phyloP scores from a whole-genome alignment of 1,284 basidiomycete genomes.

The Fomitopsis palustris region DNA sequence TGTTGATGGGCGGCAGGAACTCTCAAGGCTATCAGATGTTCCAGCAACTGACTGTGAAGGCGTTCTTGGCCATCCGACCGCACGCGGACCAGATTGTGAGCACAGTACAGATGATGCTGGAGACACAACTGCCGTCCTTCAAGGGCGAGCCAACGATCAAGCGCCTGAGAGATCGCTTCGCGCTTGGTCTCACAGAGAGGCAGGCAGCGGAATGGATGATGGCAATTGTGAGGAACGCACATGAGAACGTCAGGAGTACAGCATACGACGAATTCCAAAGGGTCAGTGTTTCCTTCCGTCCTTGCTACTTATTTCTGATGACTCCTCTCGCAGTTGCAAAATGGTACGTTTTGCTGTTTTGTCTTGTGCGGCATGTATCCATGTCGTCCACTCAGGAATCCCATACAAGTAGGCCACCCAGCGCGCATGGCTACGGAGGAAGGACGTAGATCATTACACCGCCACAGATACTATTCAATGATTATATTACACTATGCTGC shows the following conservation, averaged over 20 bases:
- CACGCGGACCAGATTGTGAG: conserved; percentile 88
- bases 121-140: conserved; percentile 92
- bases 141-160: conserved; percentile 93
- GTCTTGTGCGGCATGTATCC: neutral
- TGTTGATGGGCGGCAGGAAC: conserved; percentile 93
- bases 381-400: conserved; percentile 34
- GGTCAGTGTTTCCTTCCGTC: conserved; percentile 38
- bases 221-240: conserved; percentile 85
- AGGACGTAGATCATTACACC: no score
- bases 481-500: no score
- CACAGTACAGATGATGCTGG: conserved; percentile 91
- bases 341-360: conserved; percentile 33
- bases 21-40: conserved; percentile 94
- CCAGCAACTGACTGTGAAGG: conserved; percentile 92
- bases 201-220: conserved; percentile 94
- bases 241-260: conserved; percentile 90
- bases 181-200: conserved; percentile 78
- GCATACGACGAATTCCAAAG: conserved; percentile 93
- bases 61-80: conserved; percentile 92
- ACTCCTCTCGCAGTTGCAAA: conserved; percentile 42
- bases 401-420: conserved; percentile 42
- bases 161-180: conserved; percentile 86
- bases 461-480: no score
- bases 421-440: no score
- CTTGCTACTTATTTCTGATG: neutral